These are phyloP conservation scores for Pestalotiopsis sp. DNA, from an alignment of 2,329 filamentous ascomycete species.

Conservation along the genomic window DNA sequence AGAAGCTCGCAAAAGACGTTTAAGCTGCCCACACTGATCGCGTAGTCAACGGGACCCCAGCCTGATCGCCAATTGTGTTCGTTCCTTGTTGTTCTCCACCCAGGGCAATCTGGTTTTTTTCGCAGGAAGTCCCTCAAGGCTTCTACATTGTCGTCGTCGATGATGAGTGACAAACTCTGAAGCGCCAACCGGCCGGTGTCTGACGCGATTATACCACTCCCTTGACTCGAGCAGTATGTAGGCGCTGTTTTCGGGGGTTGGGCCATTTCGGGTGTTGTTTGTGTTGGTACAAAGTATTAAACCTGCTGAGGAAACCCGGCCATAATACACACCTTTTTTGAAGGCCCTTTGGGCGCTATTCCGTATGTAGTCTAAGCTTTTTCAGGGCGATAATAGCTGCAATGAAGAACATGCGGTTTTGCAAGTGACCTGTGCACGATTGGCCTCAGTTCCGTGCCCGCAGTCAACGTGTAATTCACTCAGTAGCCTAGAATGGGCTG, in stretches of 20 bases:
- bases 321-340: too few relatives aligned
- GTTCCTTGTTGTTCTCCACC: neutral
- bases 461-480: too few relatives aligned
- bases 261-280: neutral
- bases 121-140: neutral
- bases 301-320: too few relatives aligned
- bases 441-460: too few relatives aligned
- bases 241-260: neutral
- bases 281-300: neutral
- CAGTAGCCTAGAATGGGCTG: too few relatives aligned
- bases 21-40: neutral
- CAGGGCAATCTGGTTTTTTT: neutral
- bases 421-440: too few relatives aligned
- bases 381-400: too few relatives aligned
- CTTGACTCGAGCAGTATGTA: neutral
- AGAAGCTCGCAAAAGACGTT: neutral
- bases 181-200: neutral
- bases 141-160: neutral
- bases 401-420: too few relatives aligned
- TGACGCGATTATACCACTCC: neutral
- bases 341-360: too few relatives aligned
- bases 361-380: too few relatives aligned
- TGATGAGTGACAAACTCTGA: neutral
- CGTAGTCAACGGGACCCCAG: neutral
- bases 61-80: neutral